Conservation (phyloP, 2,329 filamentous ascomycete species). For the Diaporthe sp. region DNA sequence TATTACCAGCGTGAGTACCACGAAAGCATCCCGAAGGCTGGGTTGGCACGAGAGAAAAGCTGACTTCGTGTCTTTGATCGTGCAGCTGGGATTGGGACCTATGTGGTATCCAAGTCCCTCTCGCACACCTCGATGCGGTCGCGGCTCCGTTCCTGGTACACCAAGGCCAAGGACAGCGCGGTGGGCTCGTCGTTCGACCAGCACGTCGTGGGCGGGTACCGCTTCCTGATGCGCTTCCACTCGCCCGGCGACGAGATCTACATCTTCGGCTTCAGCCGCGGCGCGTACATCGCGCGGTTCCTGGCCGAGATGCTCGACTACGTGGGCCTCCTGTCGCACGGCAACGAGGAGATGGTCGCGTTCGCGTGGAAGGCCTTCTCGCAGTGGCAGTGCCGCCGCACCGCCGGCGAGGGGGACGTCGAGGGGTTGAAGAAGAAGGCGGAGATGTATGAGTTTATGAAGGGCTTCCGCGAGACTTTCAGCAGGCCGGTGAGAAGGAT, state of each 20-base stretch:
- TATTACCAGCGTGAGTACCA: constrained; percentile 71
- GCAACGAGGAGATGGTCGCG: constrained; percentile 87
- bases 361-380: constrained; percentile 89
- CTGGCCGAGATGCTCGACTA: constrained; percentile 88
- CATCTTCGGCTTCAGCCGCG: constrained; percentile 81
- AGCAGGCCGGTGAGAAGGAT: constrained; percentile 81
- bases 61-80: not conserved
- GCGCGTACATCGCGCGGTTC: constrained; percentile 81
- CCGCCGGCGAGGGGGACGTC: constrained; percentile 58
- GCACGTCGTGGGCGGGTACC: constrained; percentile 87
- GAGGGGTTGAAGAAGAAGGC: constrained; percentile 62
- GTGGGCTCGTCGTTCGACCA: constrained; percentile 85
- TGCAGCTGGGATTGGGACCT: constrained; percentile 79
- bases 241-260: constrained; percentile 75
- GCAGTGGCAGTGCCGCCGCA: constrained; percentile 76
- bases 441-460: constrained; percentile 82
- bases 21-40: not conserved
- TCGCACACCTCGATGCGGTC: constrained; percentile 70
- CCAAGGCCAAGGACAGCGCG: constrained; percentile 83
- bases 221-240: constrained; percentile 83
- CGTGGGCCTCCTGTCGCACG: constrained; percentile 82
- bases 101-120: constrained; percentile 73
- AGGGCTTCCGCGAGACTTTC: constrained; percentile 85
- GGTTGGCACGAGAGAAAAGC: constrained; percentile 4
- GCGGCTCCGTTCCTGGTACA: constrained; percentile 75